Evolutionary conservation across 2,329 filamentous ascomycete genomes (phyloP).

Genomic region (Pseudogymnoascus destructans): DNA sequence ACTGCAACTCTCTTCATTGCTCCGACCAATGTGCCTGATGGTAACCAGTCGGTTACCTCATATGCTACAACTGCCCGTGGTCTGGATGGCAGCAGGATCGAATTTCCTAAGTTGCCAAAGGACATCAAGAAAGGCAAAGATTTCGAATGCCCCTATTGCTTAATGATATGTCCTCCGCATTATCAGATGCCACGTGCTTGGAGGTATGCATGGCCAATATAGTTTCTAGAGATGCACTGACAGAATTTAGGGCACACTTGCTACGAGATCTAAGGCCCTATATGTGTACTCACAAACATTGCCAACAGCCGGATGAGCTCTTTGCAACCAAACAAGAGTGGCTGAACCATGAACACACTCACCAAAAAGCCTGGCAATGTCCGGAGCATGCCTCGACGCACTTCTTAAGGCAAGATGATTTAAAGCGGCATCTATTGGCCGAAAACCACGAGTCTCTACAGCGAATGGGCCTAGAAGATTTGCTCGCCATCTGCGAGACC

Average conservation of each 20-base stretch:
- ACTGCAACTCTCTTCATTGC: not conserved
- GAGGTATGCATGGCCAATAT: not conserved
- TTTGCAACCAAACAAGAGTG: constrained; percentile 3
- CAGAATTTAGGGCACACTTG: not conserved
- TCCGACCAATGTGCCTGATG: not conserved
- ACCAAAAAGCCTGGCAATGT: not conserved
- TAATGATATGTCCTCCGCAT: constrained; percentile 1
- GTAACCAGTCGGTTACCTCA: not conserved
- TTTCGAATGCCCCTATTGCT: constrained; percentile 10
- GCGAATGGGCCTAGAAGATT: not conserved
- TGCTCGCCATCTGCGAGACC: not conserved
- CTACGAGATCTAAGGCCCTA: not conserved
- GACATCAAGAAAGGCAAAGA: constrained; percentile 3
- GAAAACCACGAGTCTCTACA: not conserved
- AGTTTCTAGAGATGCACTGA: not conserved
- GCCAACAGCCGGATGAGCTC: not conserved
- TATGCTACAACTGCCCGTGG: constrained; percentile 4
- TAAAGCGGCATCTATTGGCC: not conserved
- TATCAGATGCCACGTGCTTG: constrained; percentile 2
- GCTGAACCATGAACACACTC: not conserved
- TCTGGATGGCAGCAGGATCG: not conserved
- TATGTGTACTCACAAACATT: not conserved
- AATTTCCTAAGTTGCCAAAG: not conserved
- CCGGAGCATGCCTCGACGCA: not conserved
- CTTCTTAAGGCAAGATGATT: not conserved